Base-by-base conservation (phyloP, 2,329 filamentous ascomycete species). In the Rutstroemia sp. region DNA sequence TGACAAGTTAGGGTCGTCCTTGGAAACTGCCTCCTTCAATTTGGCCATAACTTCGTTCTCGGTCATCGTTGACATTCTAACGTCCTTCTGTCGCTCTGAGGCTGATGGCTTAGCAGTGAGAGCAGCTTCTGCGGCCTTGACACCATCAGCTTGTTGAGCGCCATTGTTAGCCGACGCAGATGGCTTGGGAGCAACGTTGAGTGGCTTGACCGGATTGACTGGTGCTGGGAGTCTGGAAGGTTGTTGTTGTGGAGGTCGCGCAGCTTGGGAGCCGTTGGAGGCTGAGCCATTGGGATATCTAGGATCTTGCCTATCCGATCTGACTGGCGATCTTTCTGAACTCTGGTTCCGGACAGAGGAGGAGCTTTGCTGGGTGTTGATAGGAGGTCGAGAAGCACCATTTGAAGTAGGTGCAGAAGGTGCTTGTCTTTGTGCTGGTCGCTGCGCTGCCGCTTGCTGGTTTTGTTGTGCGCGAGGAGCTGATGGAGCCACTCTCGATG, bases 51-150 rank as follows among this genome's bases (percentile, higher is more conserved):
- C 94, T 72, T 99, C 92, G 62, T 81, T 87, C 74, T 99, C 94
- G 9, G 90, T 89, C 94, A 99, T 97, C 65, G 89, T 95, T 39
- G 92, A 97, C 91, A 99, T 96, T 69, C 94, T 90, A 49, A 94
- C 90, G 73, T 96, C 94, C 74, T 96, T 92, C 72, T 89, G 85
- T 60, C 89, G 85, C 66, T 91, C 85, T 30, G 84, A 72, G 3
- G 85, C 73, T 25, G 83, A 70, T 46, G 88, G 87, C 74, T 95
- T 94, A 67, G 92, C 86, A 16, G 88, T 92, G 56, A 97, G 80
- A 9, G 91, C 91, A 53, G 87, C 87, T 71, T 97, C 92, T 4
- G 92, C 92, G 66, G 92, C 89, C 75, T 94, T 95, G 63, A 95
- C 83, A 30, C 86, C 80, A 67, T 94, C 89, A 57, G 63, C 75